These are phyloP conservation scores for Quercus dentata DNA, from an alignment of 306 rosid species.

Conservation along the genomic window DNA sequence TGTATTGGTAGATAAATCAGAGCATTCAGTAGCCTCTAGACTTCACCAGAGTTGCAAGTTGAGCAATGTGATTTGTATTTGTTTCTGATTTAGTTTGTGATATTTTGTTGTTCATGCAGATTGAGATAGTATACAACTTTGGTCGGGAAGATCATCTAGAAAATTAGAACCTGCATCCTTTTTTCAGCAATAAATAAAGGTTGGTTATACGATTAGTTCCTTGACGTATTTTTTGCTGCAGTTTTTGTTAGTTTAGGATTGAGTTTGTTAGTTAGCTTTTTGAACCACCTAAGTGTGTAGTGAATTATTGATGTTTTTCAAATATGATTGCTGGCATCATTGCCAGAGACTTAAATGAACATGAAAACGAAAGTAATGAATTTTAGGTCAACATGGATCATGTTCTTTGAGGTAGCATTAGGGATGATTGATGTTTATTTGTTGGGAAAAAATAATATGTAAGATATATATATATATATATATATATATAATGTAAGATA, in stretches of 20 bases:
- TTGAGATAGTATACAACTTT: constrained; percentile 80
- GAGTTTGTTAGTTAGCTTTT: constrained; percentile 5
- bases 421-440: background rate
- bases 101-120: constrained; percentile 45
- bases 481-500: background rate
- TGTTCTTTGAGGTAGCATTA: background rate
- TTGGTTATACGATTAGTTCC: constrained; percentile 24
- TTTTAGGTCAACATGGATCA: background rate
- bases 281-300: background rate
- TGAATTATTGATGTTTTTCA: background rate
- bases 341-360: background rate
- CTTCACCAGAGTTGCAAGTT: background rate
- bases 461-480: too few species aligned
- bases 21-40: background rate
- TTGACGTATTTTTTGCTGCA: background rate
- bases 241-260: background rate
- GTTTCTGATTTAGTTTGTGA: constrained; percentile 21
- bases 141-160: constrained; percentile 68
- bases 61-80: background rate
- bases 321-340: background rate
- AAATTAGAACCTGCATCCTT: constrained; percentile 36
- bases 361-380: background rate
- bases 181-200: constrained; percentile 54
- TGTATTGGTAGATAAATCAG: background rate
- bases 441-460: background rate